Percentiles rank a stretch among this genome's conserved stretches.
These are phyloP conservation scores for Podaxis carcinomalis DNA, from an alignment of 768 basidiomycete species.

Conservation along the genomic window DNA sequence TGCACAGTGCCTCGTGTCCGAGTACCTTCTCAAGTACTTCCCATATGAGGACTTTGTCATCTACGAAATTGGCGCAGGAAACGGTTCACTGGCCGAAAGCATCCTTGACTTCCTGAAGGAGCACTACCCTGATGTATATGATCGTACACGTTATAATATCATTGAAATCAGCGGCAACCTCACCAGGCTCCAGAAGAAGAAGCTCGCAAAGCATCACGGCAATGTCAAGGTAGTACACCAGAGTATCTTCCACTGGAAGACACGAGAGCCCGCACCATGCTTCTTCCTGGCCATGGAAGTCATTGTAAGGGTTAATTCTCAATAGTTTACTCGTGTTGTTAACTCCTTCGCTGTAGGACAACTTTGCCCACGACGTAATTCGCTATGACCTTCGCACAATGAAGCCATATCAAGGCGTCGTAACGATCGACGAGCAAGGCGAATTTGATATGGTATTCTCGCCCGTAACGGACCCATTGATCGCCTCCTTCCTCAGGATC, in stretches of 20 bases:
- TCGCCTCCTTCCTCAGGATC: conserved; percentile 70
- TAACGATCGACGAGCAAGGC: conserved; percentile 73
- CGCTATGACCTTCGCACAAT: conserved; percentile 82
- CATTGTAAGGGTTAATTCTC: conserved; percentile 53
- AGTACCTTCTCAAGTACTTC: conserved; percentile 92
- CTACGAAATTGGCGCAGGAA: conserved; percentile 97
- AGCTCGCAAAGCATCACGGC: conserved; percentile 58
- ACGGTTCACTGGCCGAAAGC: conserved; percentile 90
- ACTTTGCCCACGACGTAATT: conserved; percentile 93
- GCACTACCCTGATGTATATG: conserved; percentile 87
- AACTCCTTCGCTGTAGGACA: conserved; percentile 54
- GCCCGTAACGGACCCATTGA: conserved; percentile 79
- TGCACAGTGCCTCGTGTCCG: conserved; percentile 82
- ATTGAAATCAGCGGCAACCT: conserved; percentile 90
- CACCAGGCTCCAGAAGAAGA: conserved; percentile 64
- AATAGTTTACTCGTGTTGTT: background rate
- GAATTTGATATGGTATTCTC: conserved; percentile 85
- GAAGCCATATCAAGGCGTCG: conserved; percentile 78
- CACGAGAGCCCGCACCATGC: conserved; percentile 75
- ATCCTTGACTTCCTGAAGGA: conserved; percentile 77
- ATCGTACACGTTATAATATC: conserved; percentile 87
- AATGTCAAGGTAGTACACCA: conserved; percentile 67
- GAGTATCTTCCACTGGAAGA: conserved; percentile 85
- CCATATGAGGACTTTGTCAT: conserved; percentile 95
- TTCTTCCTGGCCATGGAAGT: conserved; percentile 96